Evolutionary conservation across 805 yeast species (phyloP), one percentile per base, ranked within the genome.

Genomic region (Babjeviella inositovora): DNA sequence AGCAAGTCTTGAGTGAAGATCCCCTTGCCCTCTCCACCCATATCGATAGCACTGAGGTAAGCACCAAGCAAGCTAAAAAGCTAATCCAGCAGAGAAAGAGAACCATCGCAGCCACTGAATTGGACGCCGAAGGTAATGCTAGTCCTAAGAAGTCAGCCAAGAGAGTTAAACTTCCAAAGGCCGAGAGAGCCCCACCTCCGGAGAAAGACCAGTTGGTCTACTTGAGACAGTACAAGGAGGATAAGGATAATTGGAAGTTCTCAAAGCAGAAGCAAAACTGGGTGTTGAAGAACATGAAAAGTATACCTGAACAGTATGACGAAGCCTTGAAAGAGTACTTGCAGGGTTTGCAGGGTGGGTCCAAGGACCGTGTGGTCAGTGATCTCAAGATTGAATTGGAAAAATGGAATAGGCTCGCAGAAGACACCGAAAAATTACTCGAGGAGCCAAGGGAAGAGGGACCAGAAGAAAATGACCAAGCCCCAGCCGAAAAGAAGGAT

Each of bases 181-280:
- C 46, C 13, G 76, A 75, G 37, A 59, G 81, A 25, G 53, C 57
- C 1, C 39, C 48, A 5, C 77, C 82, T 2, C 84, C 82, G 16
- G 87, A 74, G 32, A 70, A 64, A 31, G 93, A 79, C 36, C 90
- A 79, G 41, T 53, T 73, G 17, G 64, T 51, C 1, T 79, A 79
- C 38, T 46, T 79, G 34, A 58, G 64, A 27, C 71, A 62, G 25
- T 80, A 58, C 37, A 41, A 49, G 4, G 56, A 59, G 8, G 80
- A 74, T 31, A 50, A 45, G 28, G 65, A 49, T 0, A 55, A 60
- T 28, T 80, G 93, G 93, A 80, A 80, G 51, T 80, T 80, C 43
- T 72, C 82, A 28, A 80, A 80, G 38, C 85, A 73, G 52, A 79
- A 80, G 32, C 93, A 80, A 45, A 79, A 79, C 39, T 80, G 93